phyloP scores from a whole-genome alignment of 305 asterid genomes.

The Fraxinus angustifolia region DNA sequence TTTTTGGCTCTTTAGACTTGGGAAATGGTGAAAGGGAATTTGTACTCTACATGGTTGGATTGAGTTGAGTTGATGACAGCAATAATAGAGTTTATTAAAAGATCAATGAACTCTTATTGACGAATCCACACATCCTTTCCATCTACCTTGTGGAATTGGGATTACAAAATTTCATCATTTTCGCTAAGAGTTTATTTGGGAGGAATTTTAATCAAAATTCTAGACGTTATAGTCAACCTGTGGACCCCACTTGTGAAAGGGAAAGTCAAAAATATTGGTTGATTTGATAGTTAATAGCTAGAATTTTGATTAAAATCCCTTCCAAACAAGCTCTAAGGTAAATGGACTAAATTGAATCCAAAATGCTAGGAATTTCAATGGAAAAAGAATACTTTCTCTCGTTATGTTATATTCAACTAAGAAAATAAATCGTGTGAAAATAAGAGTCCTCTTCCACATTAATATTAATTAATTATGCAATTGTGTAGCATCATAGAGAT shows the following conservation, averaged over 20 bases:
- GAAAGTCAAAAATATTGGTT: no score
- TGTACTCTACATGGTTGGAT: conserved; percentile 9
- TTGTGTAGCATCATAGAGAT: not conserved
- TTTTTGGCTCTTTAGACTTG: not conserved
- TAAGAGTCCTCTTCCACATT: not conserved
- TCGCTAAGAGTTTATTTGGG: no score
- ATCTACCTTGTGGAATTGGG: not conserved
- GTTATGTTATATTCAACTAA: not conserved
- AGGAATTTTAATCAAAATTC: no score
- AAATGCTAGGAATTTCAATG: not conserved
- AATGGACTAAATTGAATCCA: not conserved
- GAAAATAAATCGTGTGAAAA: not conserved
- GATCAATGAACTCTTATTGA: not conserved
- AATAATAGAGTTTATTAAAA: conserved; percentile 5
- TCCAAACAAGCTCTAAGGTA: not conserved
- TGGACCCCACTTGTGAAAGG: no score
- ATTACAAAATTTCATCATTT: not conserved
- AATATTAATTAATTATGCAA: not conserved
- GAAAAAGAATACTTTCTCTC: not conserved
- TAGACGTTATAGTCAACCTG: no score
- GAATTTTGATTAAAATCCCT: no score
- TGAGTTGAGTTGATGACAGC: not conserved
- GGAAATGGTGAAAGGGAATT: not conserved
- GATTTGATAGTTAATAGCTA: no score
- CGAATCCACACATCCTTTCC: not conserved